These are phyloP conservation scores for Cutaneotrichosporon spelunceum DNA, from an alignment of 1,284 basidiomycete genomes.

Conservation along the genomic window DNA sequence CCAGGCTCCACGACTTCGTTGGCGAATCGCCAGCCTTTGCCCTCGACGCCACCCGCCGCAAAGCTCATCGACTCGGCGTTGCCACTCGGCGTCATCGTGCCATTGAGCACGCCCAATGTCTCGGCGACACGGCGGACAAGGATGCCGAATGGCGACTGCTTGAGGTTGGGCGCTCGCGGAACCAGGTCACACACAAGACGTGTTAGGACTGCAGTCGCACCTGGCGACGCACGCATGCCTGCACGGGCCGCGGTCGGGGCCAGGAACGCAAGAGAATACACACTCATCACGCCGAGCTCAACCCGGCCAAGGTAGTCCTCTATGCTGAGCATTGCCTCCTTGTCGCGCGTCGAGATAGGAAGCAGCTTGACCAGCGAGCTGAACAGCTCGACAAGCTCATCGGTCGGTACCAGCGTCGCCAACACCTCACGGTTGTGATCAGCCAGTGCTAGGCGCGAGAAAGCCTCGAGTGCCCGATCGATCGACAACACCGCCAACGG, in stretches of 20 bases:
- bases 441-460: conserved; percentile 68
- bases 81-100: conserved; percentile 47
- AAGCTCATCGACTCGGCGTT: conserved; percentile 37
- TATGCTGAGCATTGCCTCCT: conserved; percentile 59
- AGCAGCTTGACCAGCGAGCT: conserved; percentile 72
- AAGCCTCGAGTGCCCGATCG: conserved; percentile 68
- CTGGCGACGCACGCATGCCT: conserved; percentile 59
- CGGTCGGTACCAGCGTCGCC: conserved; percentile 59
- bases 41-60: conserved; percentile 60
- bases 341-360: conserved; percentile 73
- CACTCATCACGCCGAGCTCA: conserved; percentile 71
- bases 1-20: conserved; percentile 67
- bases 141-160: conserved; percentile 58
- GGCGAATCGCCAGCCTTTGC: conserved; percentile 73
- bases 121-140: conserved; percentile 75
- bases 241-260: conserved; percentile 70
- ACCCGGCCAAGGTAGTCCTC: conserved; percentile 70
- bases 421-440: conserved; percentile 79
- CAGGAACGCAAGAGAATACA: conserved; percentile 84
- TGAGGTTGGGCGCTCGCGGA: conserved; percentile 53
- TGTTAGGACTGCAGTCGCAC: conserved; percentile 49
- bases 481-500: conserved; percentile 38
- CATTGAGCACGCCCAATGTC: conserved; percentile 78
- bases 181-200: conserved; percentile 51
- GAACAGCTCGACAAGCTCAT: conserved; percentile 64